Conservation (phyloP, 108 stramenopile genomes). For the Fistulifera pelliculosa region DNA sequence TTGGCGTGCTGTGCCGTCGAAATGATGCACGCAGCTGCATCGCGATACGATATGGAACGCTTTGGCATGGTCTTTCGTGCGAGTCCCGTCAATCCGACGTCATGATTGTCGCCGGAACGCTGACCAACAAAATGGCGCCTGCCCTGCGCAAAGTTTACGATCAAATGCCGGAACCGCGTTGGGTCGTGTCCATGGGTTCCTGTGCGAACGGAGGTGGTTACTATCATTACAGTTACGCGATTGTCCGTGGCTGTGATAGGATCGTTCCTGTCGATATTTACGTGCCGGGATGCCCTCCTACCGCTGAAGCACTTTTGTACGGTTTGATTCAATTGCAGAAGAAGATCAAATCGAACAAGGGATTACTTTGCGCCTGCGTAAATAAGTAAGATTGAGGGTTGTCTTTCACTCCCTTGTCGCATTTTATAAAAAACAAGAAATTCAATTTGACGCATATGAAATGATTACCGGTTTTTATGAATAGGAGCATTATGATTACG, state of each 20-base stretch:
- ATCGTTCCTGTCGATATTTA: conserved; percentile 99
- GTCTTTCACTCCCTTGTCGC: too few relatives aligned
- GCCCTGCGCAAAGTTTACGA: conserved; percentile 98
- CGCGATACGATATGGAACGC: conserved; percentile 99
- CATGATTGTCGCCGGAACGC: conserved; percentile 99
- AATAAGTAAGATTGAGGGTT: conserved; percentile 43
- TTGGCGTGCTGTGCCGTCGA: conserved; percentile 99
- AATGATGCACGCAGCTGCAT: conserved; percentile 99
- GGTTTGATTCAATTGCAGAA: conserved; percentile 97
- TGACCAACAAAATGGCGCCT: conserved; percentile 99
- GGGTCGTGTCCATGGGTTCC: conserved; percentile 98
- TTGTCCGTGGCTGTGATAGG: conserved; percentile 96
- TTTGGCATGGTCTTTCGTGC: conserved; percentile 98
- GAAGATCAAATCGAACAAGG: conserved; percentile 97
- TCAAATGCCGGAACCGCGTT: conserved; percentile 99
- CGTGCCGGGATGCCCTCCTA: conserved; percentile 98
- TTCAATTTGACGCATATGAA: too few relatives aligned
- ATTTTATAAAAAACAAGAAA: too few relatives aligned
- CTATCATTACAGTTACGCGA: conserved; percentile 99
- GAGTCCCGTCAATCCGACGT: conserved; percentile 92
- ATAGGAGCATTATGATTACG: too few relatives aligned
- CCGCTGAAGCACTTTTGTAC: conserved; percentile 96
- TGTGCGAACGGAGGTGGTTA: conserved; percentile 99
- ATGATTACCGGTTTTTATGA: too few relatives aligned
- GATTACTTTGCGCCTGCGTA: conserved; percentile 89